Evolutionary conservation across 2,329 filamentous ascomycete species (phyloP), one percentile per base, ranked within the genome.

Genomic region (Fusarium brevicatenulatum): DNA sequence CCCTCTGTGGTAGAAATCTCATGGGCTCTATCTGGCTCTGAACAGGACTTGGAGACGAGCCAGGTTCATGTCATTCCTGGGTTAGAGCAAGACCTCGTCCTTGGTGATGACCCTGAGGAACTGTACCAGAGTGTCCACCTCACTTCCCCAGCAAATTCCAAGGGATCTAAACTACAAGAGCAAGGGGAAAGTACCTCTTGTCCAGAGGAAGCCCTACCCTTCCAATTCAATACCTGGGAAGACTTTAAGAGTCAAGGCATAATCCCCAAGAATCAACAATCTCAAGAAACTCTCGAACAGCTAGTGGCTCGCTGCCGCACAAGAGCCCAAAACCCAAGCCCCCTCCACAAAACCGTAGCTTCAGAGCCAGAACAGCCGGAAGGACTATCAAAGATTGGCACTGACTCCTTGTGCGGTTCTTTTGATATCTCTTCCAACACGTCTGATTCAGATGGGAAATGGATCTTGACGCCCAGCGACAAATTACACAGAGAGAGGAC

Each of bases 51-150:
- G 19, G 47, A 70, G 21, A 70, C 52, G 10, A 70, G 59, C 19
- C 52, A 58, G 19, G 66, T 60, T n/a, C 59, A 54, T 9, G 25
- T 70, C 21, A 34, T 59, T 42, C 59, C 59, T 30, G 67, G n/a
- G 7, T n/a, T 70, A 23, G 16, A 70, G 16, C 59, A 70, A 7
- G 67, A 70, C 13, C 52, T 70, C n/a, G 25, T 70, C 21, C 59
- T 70, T 8, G 66, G 67, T 18, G 34, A 54, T n/a, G 40, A 49
- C 10, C 54, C 52, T 1, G 32, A 70, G 9, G 59, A 70, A 19
- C 28, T 70, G 4, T 54, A 39, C 13, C 36, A 55, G 34, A 70
- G 67, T 28, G 32, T 70, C 30, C 59, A 53, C 12, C 32, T 69
- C 23, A 34, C 30, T 32, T 36, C 23, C 18, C 52, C 66, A 30